A percentile compares a stretch with the other conserved stretches of the same genome.
Evolutionary conservation across 345 rosid genomes (phyloP).

Genomic region (Citrus glauca): DNA sequence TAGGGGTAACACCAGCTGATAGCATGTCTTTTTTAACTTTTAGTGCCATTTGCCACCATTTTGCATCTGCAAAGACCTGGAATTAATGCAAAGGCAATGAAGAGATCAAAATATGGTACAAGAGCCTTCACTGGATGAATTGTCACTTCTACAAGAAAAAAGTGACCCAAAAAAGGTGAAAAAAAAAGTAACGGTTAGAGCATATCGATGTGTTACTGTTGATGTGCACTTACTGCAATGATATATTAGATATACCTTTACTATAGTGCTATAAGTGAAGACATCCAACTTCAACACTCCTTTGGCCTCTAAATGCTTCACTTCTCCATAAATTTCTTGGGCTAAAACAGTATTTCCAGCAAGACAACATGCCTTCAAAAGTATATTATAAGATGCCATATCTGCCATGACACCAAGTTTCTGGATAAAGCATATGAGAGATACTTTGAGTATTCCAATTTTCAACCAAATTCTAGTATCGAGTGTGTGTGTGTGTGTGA

Average conservation of each 20-base stretch:
- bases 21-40: constrained; percentile 82
- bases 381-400: constrained; percentile 81
- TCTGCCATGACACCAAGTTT: constrained; percentile 61
- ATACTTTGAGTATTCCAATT: background rate
- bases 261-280: constrained; percentile 85
- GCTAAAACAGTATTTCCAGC: constrained; percentile 85
- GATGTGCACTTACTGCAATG: constrained; percentile 8
- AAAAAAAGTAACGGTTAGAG: background rate
- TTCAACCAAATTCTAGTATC: background rate
- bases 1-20: constrained; percentile 64
- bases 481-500: background rate
- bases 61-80: constrained; percentile 90
- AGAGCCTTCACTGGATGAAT: background rate
- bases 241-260: constrained; percentile 52
- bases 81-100: constrained; percentile 1
- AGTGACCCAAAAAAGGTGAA: background rate
- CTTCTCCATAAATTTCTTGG: constrained; percentile 72
- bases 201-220: constrained; percentile 1
- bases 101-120: background rate
- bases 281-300: constrained; percentile 71
- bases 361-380: constrained; percentile 84
- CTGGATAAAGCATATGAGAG: constrained; percentile 31
- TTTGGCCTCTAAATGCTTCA: constrained; percentile 61
- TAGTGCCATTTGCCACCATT: constrained; percentile 86
- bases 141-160: background rate